Base-by-base conservation (phyloP, 2,329 filamentous ascomycete genomes). In the Rosellinia necatrix region DNA sequence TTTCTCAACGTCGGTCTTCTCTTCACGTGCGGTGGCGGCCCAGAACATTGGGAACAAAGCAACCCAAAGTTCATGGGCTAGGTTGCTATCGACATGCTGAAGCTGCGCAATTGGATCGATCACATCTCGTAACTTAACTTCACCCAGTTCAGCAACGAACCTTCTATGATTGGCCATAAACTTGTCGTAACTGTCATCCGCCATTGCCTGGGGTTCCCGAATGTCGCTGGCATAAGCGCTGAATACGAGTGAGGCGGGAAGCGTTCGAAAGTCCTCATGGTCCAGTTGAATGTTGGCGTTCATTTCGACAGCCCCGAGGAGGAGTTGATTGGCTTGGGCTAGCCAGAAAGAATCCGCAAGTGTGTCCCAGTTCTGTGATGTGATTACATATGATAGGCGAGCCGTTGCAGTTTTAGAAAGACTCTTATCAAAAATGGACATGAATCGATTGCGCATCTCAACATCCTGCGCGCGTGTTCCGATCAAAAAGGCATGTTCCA, bases 401-500 rank as follows among this genome's bases (percentile, higher is more conserved):
- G 91, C 90, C 67, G 89, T 96, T 1, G 92, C 93, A 6, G 91
- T 91, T 68, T 92, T 90, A n/a, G 92, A 96, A 62, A 99, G 78
- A 70, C 92, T 96, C 74, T 89, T 90, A 74, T 97, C 93, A 65
- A 99, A 97, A 61, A 99, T 97, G 17, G 84, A 84, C 86, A 99
- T 91, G 76, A 99, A 99, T 12, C 93, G 88, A 68, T 96, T 96
- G 40, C 94, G 89, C 91, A 97, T 97, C 55, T 96, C 90, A 10
- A 97, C 90, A 71, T 99, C 93, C 64, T 92, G 88, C 2, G 93
- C 93, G 66, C 96, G 80, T 0, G 93, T 96, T 24, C 96, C 94
- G 46, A 99, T 94, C 61, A 99, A 81, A 81, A 99, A 99, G 4
- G 94, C 94, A 73, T 97, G 93, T 75, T 99, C 94, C 83, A 99